These are phyloP conservation scores for Evernia prunastri DNA, from an alignment of 495 filamentous ascomycete genomes.

Conservation along the genomic window DNA sequence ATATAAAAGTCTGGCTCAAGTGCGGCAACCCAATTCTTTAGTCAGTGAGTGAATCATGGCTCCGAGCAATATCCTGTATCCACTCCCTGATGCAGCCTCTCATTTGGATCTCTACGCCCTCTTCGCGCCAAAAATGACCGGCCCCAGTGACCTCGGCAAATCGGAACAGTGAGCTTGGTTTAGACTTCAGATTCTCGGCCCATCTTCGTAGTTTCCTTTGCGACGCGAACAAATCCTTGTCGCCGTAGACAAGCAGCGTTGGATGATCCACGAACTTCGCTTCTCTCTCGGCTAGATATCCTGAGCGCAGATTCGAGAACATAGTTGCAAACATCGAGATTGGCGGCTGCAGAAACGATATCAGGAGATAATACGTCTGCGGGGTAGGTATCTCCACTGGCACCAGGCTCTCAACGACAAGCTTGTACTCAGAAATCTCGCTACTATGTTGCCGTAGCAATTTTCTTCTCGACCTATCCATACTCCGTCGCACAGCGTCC, in stretches of 20 bases:
- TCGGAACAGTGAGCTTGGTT: slow-evolving; percentile 38
- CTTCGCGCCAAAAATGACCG: slow-evolving; percentile 79
- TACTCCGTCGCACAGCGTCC: slow-evolving; percentile 24
- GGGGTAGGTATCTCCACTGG: slow-evolving; percentile 22
- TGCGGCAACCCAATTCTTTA: neutral
- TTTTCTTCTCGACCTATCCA: slow-evolving; percentile 20
- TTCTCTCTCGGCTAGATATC: slow-evolving; percentile 12
- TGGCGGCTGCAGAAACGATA: slow-evolving; percentile 71
- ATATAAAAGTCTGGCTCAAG: neutral
- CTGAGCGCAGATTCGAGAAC: slow-evolving; percentile 39
- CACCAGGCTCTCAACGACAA: slow-evolving; percentile 3
- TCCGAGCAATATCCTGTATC: slow-evolving; percentile 27
- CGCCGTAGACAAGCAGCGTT: slow-evolving; percentile 71
- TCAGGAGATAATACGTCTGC: slow-evolving; percentile 61
- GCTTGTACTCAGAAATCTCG: neutral
- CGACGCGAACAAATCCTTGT: slow-evolving; percentile 70
- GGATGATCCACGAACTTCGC: slow-evolving; percentile 49
- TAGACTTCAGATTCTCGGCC: slow-evolving; percentile 50
- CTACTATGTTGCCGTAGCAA: slow-evolving; percentile 5
- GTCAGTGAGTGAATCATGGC: neutral
- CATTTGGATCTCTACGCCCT: slow-evolving; percentile 51
- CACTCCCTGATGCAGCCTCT: slow-evolving; percentile 41
- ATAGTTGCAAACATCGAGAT: slow-evolving; percentile 52
- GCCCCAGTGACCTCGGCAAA: slow-evolving; percentile 57
- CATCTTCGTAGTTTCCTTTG: slow-evolving; percentile 61